phyloP scores from a whole-genome alignment of 169 alveolate species.

The Theileria equi region DNA sequence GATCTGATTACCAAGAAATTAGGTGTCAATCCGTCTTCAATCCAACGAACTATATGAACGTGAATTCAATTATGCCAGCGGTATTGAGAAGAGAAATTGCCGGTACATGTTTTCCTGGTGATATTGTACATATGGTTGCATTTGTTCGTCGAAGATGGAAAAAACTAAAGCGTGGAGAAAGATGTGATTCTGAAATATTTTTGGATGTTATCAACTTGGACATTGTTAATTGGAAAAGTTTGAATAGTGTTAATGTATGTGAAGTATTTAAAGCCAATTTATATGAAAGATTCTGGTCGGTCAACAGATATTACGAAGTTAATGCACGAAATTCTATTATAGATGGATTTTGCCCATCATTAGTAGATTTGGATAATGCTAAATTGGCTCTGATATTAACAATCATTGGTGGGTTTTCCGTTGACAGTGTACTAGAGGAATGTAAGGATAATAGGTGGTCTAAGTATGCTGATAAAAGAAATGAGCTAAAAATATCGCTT shows the following conservation, averaged over 20 bases:
- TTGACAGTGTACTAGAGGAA: background rate
- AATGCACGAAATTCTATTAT: background rate
- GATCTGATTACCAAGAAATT: conserved; percentile 68
- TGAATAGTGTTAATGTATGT: conserved; percentile 15
- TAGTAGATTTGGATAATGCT: conserved; percentile 16
- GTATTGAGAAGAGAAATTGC: conserved; percentile 66
- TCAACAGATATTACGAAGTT: conserved; percentile 9
- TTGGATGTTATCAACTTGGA: conserved; percentile 66
- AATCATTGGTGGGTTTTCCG: conserved; percentile 33
- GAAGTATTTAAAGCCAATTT: conserved; percentile 23
- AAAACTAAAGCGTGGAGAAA: conserved; percentile 51
- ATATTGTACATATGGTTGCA: conserved; percentile 63
- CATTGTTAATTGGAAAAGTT: conserved; percentile 27
- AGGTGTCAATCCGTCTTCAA: conserved; percentile 61
- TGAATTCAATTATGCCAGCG: conserved; percentile 49
- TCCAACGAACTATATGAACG: background rate
- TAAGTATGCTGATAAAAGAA: background rate
- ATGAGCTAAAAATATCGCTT: background rate
- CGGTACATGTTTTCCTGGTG: conserved; percentile 73
- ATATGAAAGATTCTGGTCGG: conserved; percentile 32
- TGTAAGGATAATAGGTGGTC: conserved; percentile 20
- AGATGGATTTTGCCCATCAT: background rate
- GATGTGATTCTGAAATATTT: conserved; percentile 68
- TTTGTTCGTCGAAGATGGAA: conserved; percentile 65
- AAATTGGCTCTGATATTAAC: conserved; percentile 36